A percentile compares a stretch with the other conserved stretches of the same genome.
These are phyloP conservation scores for Chaetomium sp. DNA, from an alignment of 2,329 filamentous ascomycete species.

Conservation along the genomic window DNA sequence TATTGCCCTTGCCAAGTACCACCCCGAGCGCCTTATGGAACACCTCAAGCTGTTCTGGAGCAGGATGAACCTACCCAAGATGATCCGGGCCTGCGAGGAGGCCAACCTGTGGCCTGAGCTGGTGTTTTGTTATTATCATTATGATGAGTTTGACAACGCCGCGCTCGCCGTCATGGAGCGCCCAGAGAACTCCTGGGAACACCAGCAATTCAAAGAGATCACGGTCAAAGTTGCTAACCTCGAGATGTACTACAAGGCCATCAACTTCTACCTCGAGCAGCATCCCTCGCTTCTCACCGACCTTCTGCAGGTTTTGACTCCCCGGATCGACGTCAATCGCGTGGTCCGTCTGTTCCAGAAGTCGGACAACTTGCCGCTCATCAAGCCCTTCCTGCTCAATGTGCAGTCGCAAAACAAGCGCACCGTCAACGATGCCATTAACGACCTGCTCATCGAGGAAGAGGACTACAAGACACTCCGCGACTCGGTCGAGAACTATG, in stretches of 20 bases:
- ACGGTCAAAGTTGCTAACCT: constrained; percentile 95
- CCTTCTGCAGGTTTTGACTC: constrained; percentile 81
- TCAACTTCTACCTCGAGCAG: constrained; percentile 97
- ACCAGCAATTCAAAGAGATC: constrained; percentile 99
- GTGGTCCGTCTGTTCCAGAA: constrained; percentile 99
- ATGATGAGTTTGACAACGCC: constrained; percentile 97
- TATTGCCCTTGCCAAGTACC: constrained; percentile 88
- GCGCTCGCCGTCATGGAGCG: constrained; percentile 97
- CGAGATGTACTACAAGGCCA: constrained; percentile 96
- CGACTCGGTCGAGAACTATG: constrained; percentile 96
- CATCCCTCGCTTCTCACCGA: constrained; percentile 95
- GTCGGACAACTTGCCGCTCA: constrained; percentile 93
- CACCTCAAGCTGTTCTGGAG: constrained; percentile 98
- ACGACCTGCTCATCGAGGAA: constrained; percentile 95
- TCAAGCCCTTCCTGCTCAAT: constrained; percentile 97
- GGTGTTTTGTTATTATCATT: constrained; percentile 96
- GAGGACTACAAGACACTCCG: constrained; percentile 98
- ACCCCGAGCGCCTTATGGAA: constrained; percentile 94
- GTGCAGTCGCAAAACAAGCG: constrained; percentile 98
- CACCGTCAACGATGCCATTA: constrained; percentile 95
- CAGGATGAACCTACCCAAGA: constrained; percentile 94
- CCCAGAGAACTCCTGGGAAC: constrained; percentile 95
- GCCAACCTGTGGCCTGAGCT: constrained; percentile 96
- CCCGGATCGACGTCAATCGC: constrained; percentile 93
- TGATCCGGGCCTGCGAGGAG: constrained; percentile 88